These are phyloP conservation scores for Catharanthus roseus DNA, from an alignment of 257 asterid species.

Conservation along the genomic window DNA sequence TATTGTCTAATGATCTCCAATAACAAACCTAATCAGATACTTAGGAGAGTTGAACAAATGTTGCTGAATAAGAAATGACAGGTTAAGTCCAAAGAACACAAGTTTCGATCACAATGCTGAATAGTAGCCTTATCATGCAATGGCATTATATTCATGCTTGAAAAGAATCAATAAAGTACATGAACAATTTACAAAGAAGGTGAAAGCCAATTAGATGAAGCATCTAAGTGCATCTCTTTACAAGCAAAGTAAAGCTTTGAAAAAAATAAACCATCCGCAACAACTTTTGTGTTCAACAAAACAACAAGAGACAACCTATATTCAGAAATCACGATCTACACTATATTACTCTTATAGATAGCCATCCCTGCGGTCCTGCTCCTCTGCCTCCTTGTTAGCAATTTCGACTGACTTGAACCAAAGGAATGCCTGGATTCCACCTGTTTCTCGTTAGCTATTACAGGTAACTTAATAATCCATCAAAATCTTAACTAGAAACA, in stretches of 20 bases:
- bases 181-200: background rate
- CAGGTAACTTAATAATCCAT: background rate
- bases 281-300: background rate
- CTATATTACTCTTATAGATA: conserved; percentile 32
- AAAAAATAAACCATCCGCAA: background rate
- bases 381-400: conserved; percentile 95
- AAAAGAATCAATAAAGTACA: background rate
- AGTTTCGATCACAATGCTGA: background rate
- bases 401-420: conserved; percentile 92
- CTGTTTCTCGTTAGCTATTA: conserved; percentile 13
- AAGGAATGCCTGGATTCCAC: conserved; percentile 67
- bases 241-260: conserved; percentile 12
- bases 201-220: background rate
- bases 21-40: background rate
- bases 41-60: background rate
- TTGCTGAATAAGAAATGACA: background rate
- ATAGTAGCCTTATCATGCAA: background rate
- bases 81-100: background rate
- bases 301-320: background rate
- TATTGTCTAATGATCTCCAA: background rate
- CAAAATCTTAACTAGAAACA: background rate
- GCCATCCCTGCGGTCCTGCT: conserved; percentile 92
- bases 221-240: background rate
- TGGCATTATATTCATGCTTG: background rate
- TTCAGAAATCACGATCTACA: background rate